phyloP scores from a whole-genome alignment of 2,329 filamentous ascomycete species.

The Chaetomiaceae sp. region DNA sequence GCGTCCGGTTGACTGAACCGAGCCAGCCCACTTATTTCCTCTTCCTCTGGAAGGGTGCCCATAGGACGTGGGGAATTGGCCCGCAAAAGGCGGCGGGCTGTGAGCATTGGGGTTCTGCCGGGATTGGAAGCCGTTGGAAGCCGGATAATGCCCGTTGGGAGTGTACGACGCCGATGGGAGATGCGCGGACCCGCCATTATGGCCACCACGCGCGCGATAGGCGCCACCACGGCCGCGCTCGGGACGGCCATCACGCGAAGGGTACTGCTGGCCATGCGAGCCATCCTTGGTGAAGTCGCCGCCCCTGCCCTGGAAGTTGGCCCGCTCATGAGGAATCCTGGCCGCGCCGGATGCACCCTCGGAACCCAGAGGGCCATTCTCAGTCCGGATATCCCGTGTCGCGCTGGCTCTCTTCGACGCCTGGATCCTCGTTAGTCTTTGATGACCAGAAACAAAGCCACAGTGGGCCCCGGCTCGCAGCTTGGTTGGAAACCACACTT shows the following conservation, averaged over 20 bases:
- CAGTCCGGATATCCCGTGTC: constrained; percentile 22
- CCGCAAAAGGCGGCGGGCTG: constrained; percentile 37
- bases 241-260: constrained; percentile 34
- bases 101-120: constrained; percentile 35
- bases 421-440: constrained; percentile 16
- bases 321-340: constrained; percentile 20
- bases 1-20: constrained; percentile 17
- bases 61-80: constrained; percentile 31
- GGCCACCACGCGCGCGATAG: constrained; percentile 43
- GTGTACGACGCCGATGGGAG: constrained; percentile 35
- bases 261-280: constrained; percentile 26
- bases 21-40: constrained; percentile 21
- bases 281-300: constrained; percentile 23
- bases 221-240: constrained; percentile 38
- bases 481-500: constrained; percentile 28
- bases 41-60: constrained; percentile 22
- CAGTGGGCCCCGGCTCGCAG: not conserved
- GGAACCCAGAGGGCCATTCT: constrained; percentile 15
- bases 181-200: constrained; percentile 33
- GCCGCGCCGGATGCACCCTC: constrained; percentile 13
- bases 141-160: constrained; percentile 32
- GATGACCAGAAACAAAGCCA: not conserved
- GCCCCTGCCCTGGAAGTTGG: constrained; percentile 13
- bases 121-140: constrained; percentile 28
- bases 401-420: constrained; percentile 20